These are phyloP conservation scores for Cephaloascus albidus DNA, from an alignment of 805 yeast genomes.

Conservation along the genomic window DNA sequence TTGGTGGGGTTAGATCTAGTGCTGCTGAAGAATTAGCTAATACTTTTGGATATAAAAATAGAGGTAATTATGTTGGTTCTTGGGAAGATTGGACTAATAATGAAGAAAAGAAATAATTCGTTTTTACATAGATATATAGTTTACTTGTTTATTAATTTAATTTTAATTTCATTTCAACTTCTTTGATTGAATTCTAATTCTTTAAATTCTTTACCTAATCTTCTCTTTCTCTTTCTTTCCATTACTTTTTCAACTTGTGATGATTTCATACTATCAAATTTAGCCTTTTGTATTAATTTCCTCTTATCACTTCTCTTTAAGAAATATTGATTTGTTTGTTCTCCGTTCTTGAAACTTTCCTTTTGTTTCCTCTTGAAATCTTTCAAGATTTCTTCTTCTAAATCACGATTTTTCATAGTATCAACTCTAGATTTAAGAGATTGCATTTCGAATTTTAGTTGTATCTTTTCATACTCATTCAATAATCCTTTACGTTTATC, in stretches of 20 bases:
- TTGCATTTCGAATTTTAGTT: constrained; percentile 47
- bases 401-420: constrained; percentile 61
- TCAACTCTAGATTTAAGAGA: constrained; percentile 62
- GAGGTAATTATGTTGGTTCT: constrained; percentile 84
- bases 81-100: constrained; percentile 70
- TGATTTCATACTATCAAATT: constrained; percentile 64
- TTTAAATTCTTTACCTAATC: constrained; percentile 72
- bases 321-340: constrained; percentile 42
- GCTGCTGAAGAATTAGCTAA: constrained; percentile 89
- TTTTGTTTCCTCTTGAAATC: constrained; percentile 46
- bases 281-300: constrained; percentile 67
- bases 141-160: no score
- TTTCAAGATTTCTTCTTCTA: constrained; percentile 56
- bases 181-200: constrained; percentile 30
- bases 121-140: constrained; percentile 3
- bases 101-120: no score
- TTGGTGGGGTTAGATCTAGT: constrained; percentile 85
- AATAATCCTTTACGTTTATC: constrained; percentile 31
- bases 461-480: constrained; percentile 35
- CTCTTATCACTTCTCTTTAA: constrained; percentile 64
- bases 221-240: constrained; percentile 83
- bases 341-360: constrained; percentile 36
- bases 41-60: constrained; percentile 76
- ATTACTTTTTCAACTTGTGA: constrained; percentile 70
- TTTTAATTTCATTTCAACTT: no score